Base-by-base conservation (phyloP, 164 flowering plant species). In the Sedum album region DNA sequence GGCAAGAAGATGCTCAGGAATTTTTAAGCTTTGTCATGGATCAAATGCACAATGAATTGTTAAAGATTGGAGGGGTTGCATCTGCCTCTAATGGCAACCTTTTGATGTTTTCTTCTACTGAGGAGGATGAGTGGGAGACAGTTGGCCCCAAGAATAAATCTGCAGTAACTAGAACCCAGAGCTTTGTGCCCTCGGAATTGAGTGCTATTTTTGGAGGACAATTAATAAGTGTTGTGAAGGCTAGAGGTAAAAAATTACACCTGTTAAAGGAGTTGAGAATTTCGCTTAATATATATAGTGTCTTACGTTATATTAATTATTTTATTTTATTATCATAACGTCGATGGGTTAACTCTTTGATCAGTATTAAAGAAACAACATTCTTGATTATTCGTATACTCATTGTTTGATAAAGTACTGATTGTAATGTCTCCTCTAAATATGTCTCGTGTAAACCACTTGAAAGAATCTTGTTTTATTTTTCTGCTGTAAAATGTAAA, bases 1-100 rank as follows among this genome's bases (percentile, higher is more conserved):
- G 99, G 78, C 99, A 95, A 78, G 99, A 95, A 79, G 99, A 95
- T 90, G 96, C 99, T 55, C 99, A 95, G 76, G 99, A 92, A 77
- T 95, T 95, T 72, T 72, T 95, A 39, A 88, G 99, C 79, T 95
- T 88, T 65, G 73, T 88, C 42, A 86, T 95, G 94, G 85, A 90
- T 76, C 88, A 85, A 71, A 83, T 92, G 96, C 97, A 95, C 77
- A 88, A 82, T 83, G 99, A 95, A 75, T 79, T 95, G 65, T 81
- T 92, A 8, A 90, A 90, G 78, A 87, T 90, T 77, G 82, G 77
- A 71, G 97, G 90, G 17, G 81, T 79, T 31, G 39, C 71, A 71
- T 62, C 77, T 42, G 66, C 69, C 36, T 53, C 60, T 39, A 72
- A 69, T 78, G 83, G 70, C 9, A 82, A 78, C 21, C 68, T 79